These are phyloP conservation scores for Adansonia gregorii DNA, from an alignment of 441 rosid genomes.

Conservation along the genomic window DNA sequence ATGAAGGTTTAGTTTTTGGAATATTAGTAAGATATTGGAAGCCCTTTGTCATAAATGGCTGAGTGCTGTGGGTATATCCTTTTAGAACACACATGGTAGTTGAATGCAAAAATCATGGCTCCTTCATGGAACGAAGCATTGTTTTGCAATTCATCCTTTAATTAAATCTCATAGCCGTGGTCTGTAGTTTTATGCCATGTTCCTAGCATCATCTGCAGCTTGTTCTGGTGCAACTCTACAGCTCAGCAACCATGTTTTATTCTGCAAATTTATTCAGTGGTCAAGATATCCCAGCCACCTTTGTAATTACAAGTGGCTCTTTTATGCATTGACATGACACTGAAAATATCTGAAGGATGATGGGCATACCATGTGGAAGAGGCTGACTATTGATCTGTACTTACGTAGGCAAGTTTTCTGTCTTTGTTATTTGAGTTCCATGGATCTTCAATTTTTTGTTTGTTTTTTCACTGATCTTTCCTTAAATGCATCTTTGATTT, in stretches of 20 bases:
- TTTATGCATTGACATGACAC: constrained; percentile 31
- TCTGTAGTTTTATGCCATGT: constrained; percentile 10
- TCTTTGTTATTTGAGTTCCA: constrained; percentile 41
- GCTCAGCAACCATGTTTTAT: constrained; percentile 22
- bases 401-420: constrained; percentile 63
- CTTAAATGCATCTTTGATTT: constrained; percentile 31
- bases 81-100: constrained; percentile 22
- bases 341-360: constrained; percentile 36
- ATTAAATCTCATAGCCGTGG: neutral
- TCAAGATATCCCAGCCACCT: constrained; percentile 27
- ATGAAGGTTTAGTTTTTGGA: constrained; percentile 19
- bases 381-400: constrained; percentile 36
- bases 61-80: constrained; percentile 14
- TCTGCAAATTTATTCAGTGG: constrained; percentile 30
- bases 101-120: neutral
- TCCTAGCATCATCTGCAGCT: constrained; percentile 17
- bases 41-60: constrained; percentile 11
- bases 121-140: neutral
- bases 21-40: constrained; percentile 17
- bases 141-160: constrained; percentile 10
- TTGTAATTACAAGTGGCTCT: constrained; percentile 34
- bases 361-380: constrained; percentile 41
- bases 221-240: constrained; percentile 17
- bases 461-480: constrained; percentile 15
- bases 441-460: constrained; percentile 36